Base-by-base conservation (phyloP, 192 early-diverging fungal genomes). In the Borealophlyctis nickersoniae region DNA sequence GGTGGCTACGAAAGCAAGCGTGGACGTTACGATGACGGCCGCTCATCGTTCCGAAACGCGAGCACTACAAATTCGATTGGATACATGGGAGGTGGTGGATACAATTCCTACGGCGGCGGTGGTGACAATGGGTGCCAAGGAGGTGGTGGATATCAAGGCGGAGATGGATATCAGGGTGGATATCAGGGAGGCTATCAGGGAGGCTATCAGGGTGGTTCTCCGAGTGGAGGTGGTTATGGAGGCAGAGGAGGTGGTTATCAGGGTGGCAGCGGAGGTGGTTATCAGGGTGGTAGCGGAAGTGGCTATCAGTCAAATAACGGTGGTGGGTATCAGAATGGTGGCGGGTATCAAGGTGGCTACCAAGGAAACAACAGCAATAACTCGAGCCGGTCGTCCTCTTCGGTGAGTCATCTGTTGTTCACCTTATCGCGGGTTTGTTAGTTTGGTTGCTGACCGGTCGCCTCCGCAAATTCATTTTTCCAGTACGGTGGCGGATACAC, bases 401-500 rank as follows among this genome's bases (percentile, higher is more conserved):
- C 4, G 11, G 52, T 7, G 23, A 24, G 13, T 7, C 5, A 53
- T 53, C 11, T 23, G 23, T 5, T 24, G 7, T 13, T 24, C 5
- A 53, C 52, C 60, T 45, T 33, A 33, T 28, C 5, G n/a, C n/a
- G n/a, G n/a, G n/a, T n/a, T n/a, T n/a, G n/a, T n/a, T n/a, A n/a
- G n/a, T n/a, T n/a, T n/a, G n/a, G n/a, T n/a, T n/a, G n/a, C n/a
- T n/a, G n/a, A n/a, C n/a, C n/a, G n/a, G n/a, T n/a, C n/a, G n/a
- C n/a, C n/a, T 4, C 31, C 11, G 32, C 23, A n/a, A 39, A 2
- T 31, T 36, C 2, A 3, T 36, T 33, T 24, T 36, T 4, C 9
- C 56, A 63, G 62, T 30, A n/a, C 26, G 62, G 50, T 19, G 62
- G 50, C 4, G 62, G 60, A 19, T 63, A 63, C 33, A 34, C 26